These are phyloP conservation scores for Aspergillus quadrilineatus DNA, from an alignment of 2,329 filamentous ascomycete species.

Conservation along the genomic window DNA sequence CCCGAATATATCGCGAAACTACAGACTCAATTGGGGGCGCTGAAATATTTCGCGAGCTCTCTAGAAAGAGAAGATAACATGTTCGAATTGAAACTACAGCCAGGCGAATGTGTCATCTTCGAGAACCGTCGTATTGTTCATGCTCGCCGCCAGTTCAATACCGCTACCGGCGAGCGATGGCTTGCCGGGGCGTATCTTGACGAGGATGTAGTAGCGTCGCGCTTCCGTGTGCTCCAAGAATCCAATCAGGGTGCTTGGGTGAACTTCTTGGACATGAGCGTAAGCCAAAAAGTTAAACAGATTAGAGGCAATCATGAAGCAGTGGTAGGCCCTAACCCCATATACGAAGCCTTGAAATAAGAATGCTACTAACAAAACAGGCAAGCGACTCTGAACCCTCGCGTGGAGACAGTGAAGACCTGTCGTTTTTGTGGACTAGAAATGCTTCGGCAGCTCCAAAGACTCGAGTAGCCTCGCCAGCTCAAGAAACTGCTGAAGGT, in stretches of 20 bases:
- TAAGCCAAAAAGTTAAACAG: too few relatives aligned
- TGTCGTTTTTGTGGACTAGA: too few relatives aligned
- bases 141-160: constrained; percentile 73
- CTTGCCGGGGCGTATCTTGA: constrained; percentile 82
- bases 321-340: not conserved
- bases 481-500: not conserved
- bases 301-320: not conserved
- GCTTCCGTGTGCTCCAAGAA: constrained; percentile 32
- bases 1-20: not conserved
- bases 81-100: constrained; percentile 69
- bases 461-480: not conserved
- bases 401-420: too few relatives aligned
- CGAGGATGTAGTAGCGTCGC: constrained; percentile 59
- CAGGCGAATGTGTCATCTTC: constrained; percentile 91
- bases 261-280: not conserved
- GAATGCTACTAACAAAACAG: not conserved
- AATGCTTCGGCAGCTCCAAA: too few relatives aligned
- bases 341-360: not conserved
- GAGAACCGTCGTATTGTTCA: constrained; percentile 85
- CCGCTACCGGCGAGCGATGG: constrained; percentile 67
- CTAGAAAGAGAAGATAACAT: constrained; percentile 61
- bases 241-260: not conserved
- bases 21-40: constrained; percentile 41
- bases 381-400: too few relatives aligned
- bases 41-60: constrained; percentile 58